A percentile compares a stretch with the other conserved stretches of the same genome.
Evolutionary conservation across 148 eudicot species (phyloP).

Genomic region (Salicornia ramosissima): DNA sequence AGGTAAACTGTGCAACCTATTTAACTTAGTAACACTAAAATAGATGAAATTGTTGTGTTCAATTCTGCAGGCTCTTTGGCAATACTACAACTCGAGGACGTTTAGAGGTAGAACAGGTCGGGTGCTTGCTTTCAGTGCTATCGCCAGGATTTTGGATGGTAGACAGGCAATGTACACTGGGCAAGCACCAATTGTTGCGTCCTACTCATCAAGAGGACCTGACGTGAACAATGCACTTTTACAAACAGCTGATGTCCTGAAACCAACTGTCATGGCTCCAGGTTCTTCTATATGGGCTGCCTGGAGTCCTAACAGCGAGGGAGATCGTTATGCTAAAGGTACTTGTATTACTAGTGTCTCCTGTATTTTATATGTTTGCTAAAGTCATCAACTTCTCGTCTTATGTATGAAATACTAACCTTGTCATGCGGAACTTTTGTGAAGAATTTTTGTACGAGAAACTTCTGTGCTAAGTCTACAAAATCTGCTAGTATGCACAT

Average conservation of each 20-base stretch:
- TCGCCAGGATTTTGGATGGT: slow-evolving; percentile 54
- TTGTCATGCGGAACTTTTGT: neutral
- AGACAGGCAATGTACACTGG: slow-evolving; percentile 51
- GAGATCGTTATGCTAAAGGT: slow-evolving; percentile 49
- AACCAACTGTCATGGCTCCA: slow-evolving; percentile 65
- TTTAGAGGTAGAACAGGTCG: slow-evolving; percentile 48
- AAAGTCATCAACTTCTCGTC: neutral
- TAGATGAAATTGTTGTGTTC: slow-evolving; percentile 1
- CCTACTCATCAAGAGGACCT: slow-evolving; percentile 68
- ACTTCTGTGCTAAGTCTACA: too few species aligned
- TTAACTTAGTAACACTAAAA: neutral
- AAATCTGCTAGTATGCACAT: too few species aligned
- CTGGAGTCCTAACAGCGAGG: slow-evolving; percentile 62
- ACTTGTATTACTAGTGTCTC: slow-evolving; percentile 3
- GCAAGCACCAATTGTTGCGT: slow-evolving; percentile 56
- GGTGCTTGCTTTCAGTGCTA: slow-evolving; percentile 45
- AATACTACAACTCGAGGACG: slow-evolving; percentile 53
- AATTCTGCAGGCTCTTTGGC: slow-evolving; percentile 43
- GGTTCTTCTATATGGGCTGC: slow-evolving; percentile 78
- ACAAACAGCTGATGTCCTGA: slow-evolving; percentile 65
- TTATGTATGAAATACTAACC: neutral
- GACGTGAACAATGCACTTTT: slow-evolving; percentile 57
- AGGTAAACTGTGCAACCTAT: neutral
- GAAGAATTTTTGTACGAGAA: neutral
- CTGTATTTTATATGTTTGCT: neutral